Percentiles rank a stretch among this genome's conserved stretches.
Conservation (phyloP, 768 basidiomycete genomes). For the Tulasnella sp. region DNA sequence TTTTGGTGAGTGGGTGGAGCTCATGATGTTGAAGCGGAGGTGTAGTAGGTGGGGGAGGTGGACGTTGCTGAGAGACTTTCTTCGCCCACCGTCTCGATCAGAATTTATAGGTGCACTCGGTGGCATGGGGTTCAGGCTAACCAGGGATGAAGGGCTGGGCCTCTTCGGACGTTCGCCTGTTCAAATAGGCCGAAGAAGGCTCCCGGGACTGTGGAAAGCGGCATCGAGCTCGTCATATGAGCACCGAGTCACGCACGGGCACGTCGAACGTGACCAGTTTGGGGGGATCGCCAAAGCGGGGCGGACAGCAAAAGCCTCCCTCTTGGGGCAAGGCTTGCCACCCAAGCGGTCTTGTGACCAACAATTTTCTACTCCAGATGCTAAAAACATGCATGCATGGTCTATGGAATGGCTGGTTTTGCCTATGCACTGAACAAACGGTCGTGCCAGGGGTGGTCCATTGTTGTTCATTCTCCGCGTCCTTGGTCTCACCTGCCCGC, state of each 20-base stretch:
- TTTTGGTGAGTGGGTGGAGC: constrained; percentile 7
- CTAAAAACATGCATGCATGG: not conserved
- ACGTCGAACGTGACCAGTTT: constrained; percentile 15
- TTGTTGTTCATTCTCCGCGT: constrained; percentile 1
- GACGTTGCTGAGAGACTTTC: not conserved
- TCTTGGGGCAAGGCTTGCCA: not conserved
- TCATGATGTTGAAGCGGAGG: constrained; percentile 3
- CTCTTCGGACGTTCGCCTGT: not conserved
- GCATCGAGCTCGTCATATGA: constrained; percentile 6
- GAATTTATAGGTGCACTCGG: not conserved
- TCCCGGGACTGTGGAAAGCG: not conserved
- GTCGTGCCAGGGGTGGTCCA: not conserved
- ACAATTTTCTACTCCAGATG: not conserved
- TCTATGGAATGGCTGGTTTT: not conserved
- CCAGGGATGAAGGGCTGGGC: not conserved
- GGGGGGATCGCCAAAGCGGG: not conserved
- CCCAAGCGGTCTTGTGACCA: not conserved
- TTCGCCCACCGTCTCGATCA: constrained; percentile 12
- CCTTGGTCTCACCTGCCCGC: constrained; percentile 14
- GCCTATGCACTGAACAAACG: not conserved
- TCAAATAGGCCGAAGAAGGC: constrained; percentile 10
- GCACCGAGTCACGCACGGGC: constrained; percentile 14
- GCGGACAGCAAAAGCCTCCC: not conserved
- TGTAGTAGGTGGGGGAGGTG: constrained; percentile 2
- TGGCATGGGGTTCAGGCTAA: constrained; percentile 7